phyloP scores from a whole-genome alignment of 371 early-diverging fungal genomes.

The Synchytrium microbalum region DNA sequence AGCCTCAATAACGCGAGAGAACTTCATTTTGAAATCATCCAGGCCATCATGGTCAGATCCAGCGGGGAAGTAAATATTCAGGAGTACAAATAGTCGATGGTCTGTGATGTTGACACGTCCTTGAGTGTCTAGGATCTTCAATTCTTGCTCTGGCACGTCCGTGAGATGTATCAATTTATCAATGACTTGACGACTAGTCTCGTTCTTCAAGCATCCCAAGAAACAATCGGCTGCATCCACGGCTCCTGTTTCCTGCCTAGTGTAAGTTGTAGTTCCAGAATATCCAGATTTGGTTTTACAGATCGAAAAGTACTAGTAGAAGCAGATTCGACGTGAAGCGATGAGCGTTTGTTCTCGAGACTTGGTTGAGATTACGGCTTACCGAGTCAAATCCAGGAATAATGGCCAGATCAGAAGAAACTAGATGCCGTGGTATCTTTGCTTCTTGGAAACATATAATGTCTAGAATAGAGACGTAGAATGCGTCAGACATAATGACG shows the following conservation, averaged over 20 bases:
- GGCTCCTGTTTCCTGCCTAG: neutral
- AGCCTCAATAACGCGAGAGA: conserved; percentile 45
- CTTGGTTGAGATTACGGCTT: conserved; percentile 49
- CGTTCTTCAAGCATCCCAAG: conserved; percentile 14
- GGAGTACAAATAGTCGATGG: conserved; percentile 64
- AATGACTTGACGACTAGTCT: neutral
- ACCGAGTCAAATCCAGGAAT: conserved; percentile 69
- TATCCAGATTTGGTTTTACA: conserved; percentile 11
- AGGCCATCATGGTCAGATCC: conserved; percentile 47
- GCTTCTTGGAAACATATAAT: conserved; percentile 78
- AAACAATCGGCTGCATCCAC: neutral
- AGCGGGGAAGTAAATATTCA: conserved; percentile 76
- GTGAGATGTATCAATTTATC: conserved; percentile 11
- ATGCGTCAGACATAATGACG: too few relatives aligned
- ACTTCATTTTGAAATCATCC: conserved; percentile 54
- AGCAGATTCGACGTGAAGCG: neutral
- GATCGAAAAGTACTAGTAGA: neutral
- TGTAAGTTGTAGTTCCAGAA: neutral
- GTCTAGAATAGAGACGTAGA: too few relatives aligned
- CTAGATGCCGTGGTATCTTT: conserved; percentile 53
- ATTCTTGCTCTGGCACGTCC: conserved; percentile 31
- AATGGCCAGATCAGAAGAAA: conserved; percentile 55
- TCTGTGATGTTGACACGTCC: conserved; percentile 78
- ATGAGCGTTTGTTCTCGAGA: neutral
- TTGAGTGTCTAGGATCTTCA: conserved; percentile 57